Evolutionary conservation across 805 yeast genomes (phyloP).

Genomic region (Brettanomyces custersianus): DNA sequence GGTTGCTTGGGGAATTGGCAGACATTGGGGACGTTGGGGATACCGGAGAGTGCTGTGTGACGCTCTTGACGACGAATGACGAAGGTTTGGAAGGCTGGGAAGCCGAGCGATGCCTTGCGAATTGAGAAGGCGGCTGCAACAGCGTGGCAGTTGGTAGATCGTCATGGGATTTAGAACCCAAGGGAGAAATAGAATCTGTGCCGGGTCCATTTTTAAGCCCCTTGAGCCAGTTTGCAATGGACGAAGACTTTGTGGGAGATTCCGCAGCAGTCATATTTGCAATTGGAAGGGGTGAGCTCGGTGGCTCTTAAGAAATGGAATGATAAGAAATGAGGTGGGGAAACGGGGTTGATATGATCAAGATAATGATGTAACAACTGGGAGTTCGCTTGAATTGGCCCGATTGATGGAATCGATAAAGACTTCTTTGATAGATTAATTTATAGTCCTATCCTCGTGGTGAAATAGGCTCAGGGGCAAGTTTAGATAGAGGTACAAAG

Average conservation of each 20-base stretch:
- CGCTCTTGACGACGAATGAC: too few species aligned
- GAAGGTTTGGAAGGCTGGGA: too few species aligned
- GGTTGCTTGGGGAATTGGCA: not conserved
- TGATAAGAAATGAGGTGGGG: not conserved
- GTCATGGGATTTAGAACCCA: not conserved
- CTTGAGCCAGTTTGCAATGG: conserved; percentile 8
- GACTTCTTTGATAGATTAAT: too few species aligned
- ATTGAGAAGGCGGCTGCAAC: too few species aligned
- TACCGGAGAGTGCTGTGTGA: not conserved
- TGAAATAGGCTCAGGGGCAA: too few species aligned
- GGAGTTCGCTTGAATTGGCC: not conserved
- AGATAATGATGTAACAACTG: not conserved
- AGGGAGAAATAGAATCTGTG: not conserved
- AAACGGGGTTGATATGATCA: not conserved
- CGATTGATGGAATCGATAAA: too few species aligned
- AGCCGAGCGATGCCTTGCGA: too few species aligned
- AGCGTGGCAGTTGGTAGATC: too few species aligned
- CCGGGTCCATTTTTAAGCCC: conserved; percentile 4
- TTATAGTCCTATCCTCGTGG: too few species aligned
- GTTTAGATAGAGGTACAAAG: too few species aligned
- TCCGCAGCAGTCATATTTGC: conserved; percentile 2
- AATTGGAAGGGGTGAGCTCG: not conserved
- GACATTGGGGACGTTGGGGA: not conserved
- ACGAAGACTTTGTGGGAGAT: conserved; percentile 7
- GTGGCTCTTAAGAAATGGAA: not conserved